A percentile compares a stretch with the other conserved stretches of the same genome.
Evolutionary conservation across 1,139 yeast genomes (phyloP).

Genomic region (Debaryomyces subglobosus): DNA sequence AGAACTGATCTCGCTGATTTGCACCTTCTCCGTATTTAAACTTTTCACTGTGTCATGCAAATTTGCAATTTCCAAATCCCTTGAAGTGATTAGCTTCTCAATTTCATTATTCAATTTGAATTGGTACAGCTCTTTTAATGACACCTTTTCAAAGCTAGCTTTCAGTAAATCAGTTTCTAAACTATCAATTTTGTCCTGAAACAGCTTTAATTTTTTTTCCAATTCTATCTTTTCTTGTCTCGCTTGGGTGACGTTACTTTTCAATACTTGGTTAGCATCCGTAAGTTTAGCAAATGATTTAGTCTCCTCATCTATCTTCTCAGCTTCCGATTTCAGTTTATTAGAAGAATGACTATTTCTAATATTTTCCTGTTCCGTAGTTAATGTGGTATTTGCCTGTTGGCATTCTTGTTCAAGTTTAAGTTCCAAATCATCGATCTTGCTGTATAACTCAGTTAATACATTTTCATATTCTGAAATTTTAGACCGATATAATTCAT

Average conservation of each 20-base stretch:
- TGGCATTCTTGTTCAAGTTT: background rate
- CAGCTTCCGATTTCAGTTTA: constrained; percentile 5
- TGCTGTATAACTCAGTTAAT: constrained; percentile 17
- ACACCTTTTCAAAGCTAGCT: constrained; percentile 16
- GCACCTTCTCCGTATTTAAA: constrained; percentile 11
- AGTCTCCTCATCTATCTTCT: constrained; percentile 13
- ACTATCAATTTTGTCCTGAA: background rate
- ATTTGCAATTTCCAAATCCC: constrained; percentile 25
- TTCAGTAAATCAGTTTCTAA: constrained; percentile 10
- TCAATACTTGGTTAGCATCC: background rate
- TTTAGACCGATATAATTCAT: constrained; percentile 30
- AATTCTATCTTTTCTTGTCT: background rate
- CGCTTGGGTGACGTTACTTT: background rate
- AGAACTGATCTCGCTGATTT: constrained; percentile 10
- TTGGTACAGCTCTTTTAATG: constrained; percentile 27
- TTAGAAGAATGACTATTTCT: background rate
- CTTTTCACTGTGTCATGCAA: constrained; percentile 12
- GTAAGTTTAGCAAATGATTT: constrained; percentile 8
- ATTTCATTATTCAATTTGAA: constrained; percentile 33
- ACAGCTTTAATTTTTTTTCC: background rate
- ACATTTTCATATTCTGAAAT: constrained; percentile 23
- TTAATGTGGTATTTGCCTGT: background rate
- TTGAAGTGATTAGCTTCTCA: constrained; percentile 31
- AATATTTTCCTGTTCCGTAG: background rate
- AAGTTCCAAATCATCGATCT: constrained; percentile 7